Base-by-base conservation (phyloP, 257 asterid genomes). In the Nicotiana tomentosiformis region DNA sequence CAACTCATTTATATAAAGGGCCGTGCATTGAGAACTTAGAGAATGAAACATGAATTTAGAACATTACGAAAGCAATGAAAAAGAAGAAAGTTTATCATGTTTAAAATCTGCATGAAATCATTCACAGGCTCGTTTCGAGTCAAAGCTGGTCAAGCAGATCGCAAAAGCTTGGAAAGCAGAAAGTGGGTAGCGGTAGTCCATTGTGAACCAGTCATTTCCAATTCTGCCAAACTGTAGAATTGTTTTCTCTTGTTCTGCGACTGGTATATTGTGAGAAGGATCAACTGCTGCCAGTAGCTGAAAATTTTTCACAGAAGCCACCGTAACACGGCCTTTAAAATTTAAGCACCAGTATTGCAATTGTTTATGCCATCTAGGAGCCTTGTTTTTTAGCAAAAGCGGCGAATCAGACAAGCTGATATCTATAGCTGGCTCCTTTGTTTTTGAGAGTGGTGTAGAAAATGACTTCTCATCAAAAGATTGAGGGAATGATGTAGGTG, bases 91-190 rank as follows among this genome's bases (percentile, higher is more conserved):
- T 55, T 55, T 5, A 55, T 55, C 61, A 15, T 51, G n/a, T 15
- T 55, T 55, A n/a, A 18, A 55, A 57, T 51, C 57, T 51, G 57
- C 57, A n/a, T 7, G 26, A 18, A 66, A 17, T 80, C 58, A 81
- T 81, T 81, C 66, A 10, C 83, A 81, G 30, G 78, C 78, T 14
- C 20, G 51, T 46, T 81, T 81, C 5, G 78, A 23, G 51, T 81
- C 84, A 26, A 81, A 81, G 84, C 84, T 66, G 65, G 55, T 81
- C 17, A 81, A 46, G 49, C 84, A 81, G 29, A 81, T 66, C n/a
- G 84, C 78, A 35, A 81, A 81, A n/a, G 78, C 76, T 62, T 81
- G 83, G 55, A 81, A 81, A 14, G 83, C 83, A 15, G 83, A 81
- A 4, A 81, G 51, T 35, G 83, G 83, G 18, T 66, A 66, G 35